Percentiles rank a stretch among this genome's conserved stretches.
These are phyloP conservation scores for Debaryomycetaceae sp. DNA, from an alignment of 1,139 yeast genomes.

Conservation along the genomic window DNA sequence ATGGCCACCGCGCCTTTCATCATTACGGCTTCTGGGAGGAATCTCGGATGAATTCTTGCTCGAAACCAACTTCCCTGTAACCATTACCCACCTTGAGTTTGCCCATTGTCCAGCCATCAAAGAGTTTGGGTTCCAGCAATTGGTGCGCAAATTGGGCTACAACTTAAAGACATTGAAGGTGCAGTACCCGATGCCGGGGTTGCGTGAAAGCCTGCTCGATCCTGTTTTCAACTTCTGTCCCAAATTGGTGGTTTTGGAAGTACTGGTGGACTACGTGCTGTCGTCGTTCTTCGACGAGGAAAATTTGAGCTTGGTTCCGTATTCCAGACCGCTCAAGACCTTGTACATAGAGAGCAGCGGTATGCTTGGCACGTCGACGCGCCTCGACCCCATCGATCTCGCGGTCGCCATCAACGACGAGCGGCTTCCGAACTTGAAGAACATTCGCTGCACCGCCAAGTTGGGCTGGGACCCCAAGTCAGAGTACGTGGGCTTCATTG, in stretches of 20 bases:
- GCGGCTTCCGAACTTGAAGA: conserved; percentile 62
- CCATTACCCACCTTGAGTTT: conserved; percentile 69
- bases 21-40: conserved; percentile 82
- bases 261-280: conserved; percentile 81
- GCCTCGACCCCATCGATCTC: conserved; percentile 82
- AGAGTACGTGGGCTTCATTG: conserved; percentile 52
- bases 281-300: conserved; percentile 60
- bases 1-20: conserved; percentile 80
- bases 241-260: conserved; percentile 53
- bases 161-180: conserved; percentile 60
- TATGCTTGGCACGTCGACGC: conserved; percentile 76
- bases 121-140: conserved; percentile 55
- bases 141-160: conserved; percentile 62
- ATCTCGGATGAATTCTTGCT: conserved; percentile 74
- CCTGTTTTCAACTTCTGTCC: conserved; percentile 73
- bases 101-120: conserved; percentile 82
- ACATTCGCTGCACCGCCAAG: conserved; percentile 65
- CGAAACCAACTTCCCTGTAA: conserved; percentile 62
- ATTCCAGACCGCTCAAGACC: conserved; percentile 55
- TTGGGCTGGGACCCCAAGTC: conserved; percentile 85
- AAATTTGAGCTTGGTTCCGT: conserved; percentile 33
- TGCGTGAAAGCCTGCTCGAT: conserved; percentile 69
- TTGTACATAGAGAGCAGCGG: conserved; percentile 83
- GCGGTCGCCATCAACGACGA: conserved; percentile 80
- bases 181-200: conserved; percentile 84